Evolutionary conservation across 768 basidiomycete species (phyloP).

Genomic region (Amanita rimosa): DNA sequence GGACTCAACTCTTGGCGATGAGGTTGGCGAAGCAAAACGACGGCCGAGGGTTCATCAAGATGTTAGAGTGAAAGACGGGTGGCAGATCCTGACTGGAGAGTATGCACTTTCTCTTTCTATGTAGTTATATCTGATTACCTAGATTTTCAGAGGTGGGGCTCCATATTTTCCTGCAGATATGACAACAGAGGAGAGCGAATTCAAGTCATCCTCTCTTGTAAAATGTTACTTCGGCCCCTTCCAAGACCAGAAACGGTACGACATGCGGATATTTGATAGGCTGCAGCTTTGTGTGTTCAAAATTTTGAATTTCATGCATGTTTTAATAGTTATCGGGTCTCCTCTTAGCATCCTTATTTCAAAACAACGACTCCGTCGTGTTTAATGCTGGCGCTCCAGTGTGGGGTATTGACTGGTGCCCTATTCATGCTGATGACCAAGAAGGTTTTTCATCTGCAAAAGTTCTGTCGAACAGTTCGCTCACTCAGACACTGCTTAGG

Average conservation of each 20-base stretch:
- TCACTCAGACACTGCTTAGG: slow-evolving; percentile 21
- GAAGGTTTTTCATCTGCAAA: slow-evolving; percentile 26
- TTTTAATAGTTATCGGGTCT: background rate
- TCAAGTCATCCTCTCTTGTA: slow-evolving; percentile 42
- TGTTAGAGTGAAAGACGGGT: slow-evolving; percentile 30
- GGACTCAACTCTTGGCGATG: slow-evolving; percentile 17
- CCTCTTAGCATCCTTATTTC: slow-evolving; percentile 46
- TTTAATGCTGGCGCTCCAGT: slow-evolving; percentile 85
- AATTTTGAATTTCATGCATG: background rate
- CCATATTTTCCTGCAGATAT: slow-evolving; percentile 49
- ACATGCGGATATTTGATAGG: slow-evolving; percentile 45
- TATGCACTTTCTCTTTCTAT: slow-evolving; percentile 21
- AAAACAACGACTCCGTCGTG: slow-evolving; percentile 50
- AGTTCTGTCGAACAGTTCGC: background rate
- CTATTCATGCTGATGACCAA: slow-evolving; percentile 51
- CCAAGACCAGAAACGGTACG: slow-evolving; percentile 34
- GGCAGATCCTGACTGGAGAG: slow-evolving; percentile 34
- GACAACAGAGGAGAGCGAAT: slow-evolving; percentile 34
- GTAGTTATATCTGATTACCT: slow-evolving; percentile 6
- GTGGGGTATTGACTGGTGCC: slow-evolving; percentile 94
- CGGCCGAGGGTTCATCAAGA: slow-evolving; percentile 48
- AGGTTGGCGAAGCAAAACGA: slow-evolving; percentile 34
- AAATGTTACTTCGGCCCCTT: slow-evolving; percentile 60
- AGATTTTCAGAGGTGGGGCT: slow-evolving; percentile 35
- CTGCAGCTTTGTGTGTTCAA: slow-evolving; percentile 43